phyloP scores from a whole-genome alignment of 75 land plant species.

The Selaginella tamariscina region DNA sequence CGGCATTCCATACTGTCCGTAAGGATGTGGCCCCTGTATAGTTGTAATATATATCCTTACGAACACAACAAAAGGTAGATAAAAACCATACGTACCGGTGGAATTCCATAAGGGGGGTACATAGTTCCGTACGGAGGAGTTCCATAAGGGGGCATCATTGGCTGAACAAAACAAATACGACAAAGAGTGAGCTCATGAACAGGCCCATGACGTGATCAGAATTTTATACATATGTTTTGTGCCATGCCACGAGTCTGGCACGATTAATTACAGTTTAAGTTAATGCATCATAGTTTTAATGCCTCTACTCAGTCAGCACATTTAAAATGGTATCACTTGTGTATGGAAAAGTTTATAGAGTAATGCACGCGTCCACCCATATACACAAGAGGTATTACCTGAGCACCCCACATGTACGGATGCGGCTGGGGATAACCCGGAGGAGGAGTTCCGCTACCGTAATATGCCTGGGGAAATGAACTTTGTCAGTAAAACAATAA shows the following conservation, averaged over 20 bases:
- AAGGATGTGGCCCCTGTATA: conserved; percentile 54
- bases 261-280: no score
- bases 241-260: no score
- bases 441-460: conserved; percentile 57
- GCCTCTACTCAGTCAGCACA: no score
- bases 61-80: not conserved
- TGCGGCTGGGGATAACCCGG: conserved; percentile 64
- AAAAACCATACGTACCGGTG: conserved; percentile 27
- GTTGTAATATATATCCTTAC: not conserved
- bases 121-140: conserved; percentile 63
- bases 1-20: conserved; percentile 58
- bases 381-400: conserved; percentile 34
- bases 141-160: conserved; percentile 68
- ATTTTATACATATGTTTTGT: no score
- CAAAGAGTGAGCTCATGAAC: conserved; percentile 2
- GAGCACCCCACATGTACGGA: conserved; percentile 80
- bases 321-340: no score
- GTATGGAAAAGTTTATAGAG: no score
- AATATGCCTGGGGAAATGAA: conserved; percentile 48
- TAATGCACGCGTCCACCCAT: no score
- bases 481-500: not conserved
- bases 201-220: not conserved
- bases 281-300: no score
- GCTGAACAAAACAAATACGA: conserved; percentile 30
- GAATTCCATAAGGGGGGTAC: conserved; percentile 13